A percentile compares a stretch with the other conserved stretches of the same genome.
Conservation (phyloP, 176 grass and related monocot species). For the Oryza longistaminata region DNA sequence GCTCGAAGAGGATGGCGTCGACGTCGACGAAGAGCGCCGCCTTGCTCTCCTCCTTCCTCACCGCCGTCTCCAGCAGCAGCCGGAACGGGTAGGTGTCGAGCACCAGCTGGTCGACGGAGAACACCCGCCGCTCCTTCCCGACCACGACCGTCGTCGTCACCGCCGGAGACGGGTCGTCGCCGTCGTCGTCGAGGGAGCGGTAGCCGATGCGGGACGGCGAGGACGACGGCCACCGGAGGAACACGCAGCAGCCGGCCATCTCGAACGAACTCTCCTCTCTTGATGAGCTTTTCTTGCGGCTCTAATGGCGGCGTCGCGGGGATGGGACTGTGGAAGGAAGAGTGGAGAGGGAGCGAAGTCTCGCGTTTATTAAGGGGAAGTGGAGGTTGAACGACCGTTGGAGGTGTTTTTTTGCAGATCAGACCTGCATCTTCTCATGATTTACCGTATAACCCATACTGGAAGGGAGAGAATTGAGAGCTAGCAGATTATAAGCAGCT, state of each 20-base stretch:
- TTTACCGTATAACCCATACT: background rate
- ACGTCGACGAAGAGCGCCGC: constrained; percentile 71
- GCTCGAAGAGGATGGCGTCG: constrained; percentile 91
- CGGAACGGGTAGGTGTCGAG: constrained; percentile 90
- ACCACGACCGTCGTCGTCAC: constrained; percentile 61
- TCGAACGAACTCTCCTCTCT: background rate
- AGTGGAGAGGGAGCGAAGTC: background rate
- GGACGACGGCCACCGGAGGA: constrained; percentile 70
- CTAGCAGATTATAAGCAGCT: too few species aligned
- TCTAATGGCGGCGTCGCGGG: background rate
- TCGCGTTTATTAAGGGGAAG: constrained; percentile 23
- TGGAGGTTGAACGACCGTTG: constrained; percentile 25
- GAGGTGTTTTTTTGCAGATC: background rate
- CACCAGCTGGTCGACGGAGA: constrained; percentile 76
- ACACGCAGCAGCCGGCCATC: constrained; percentile 84
- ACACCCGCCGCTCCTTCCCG: constrained; percentile 87
- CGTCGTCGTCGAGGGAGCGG: constrained; percentile 44
- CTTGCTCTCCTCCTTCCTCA: constrained; percentile 39
- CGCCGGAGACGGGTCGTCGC: background rate
- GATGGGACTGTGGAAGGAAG: background rate
- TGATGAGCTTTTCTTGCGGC: background rate
- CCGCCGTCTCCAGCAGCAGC: constrained; percentile 75
- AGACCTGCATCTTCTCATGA: background rate
- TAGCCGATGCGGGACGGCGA: constrained; percentile 59
- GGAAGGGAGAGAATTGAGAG: too few species aligned